Conservation (phyloP, 140 eudicot genomes). For the Bidens hawaiensis region DNA sequence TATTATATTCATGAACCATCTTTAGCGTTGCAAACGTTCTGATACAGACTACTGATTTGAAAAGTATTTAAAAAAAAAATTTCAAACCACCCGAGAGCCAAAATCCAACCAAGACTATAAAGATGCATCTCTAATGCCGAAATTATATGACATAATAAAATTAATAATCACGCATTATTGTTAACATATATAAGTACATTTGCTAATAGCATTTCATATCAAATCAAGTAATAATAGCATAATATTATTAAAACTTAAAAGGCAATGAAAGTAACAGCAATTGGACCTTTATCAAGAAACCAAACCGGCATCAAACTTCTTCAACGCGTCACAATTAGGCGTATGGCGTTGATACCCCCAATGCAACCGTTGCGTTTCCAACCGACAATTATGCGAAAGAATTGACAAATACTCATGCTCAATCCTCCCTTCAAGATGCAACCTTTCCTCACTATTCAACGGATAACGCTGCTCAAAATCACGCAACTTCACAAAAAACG, state of each 20-base stretch:
- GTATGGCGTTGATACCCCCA: constrained; percentile 50
- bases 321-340: constrained; percentile 59
- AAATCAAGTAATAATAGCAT: constrained; percentile 10
- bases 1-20: no score
- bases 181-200: constrained; percentile 4
- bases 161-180: neutral
- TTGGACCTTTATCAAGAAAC: constrained; percentile 27
- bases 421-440: constrained; percentile 39
- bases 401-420: constrained; percentile 43
- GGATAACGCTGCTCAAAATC: constrained; percentile 62
- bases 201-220: neutral
- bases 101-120: neutral
- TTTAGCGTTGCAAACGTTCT: no score
- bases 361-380: constrained; percentile 48
- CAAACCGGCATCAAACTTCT: constrained; percentile 39
- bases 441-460: constrained; percentile 31
- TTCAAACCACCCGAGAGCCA: no score
- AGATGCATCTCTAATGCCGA: neutral
- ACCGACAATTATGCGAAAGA: constrained; percentile 46
- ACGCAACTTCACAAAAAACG: constrained; percentile 45
- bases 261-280: neutral
- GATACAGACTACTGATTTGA: no score
- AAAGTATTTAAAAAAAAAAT: no score
- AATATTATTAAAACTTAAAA: neutral
- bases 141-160: neutral